Evolutionary conservation across 768 basidiomycete genomes (phyloP), one percentile per base, ranked within the genome.

Genomic region (Leccinum truebloodii): DNA sequence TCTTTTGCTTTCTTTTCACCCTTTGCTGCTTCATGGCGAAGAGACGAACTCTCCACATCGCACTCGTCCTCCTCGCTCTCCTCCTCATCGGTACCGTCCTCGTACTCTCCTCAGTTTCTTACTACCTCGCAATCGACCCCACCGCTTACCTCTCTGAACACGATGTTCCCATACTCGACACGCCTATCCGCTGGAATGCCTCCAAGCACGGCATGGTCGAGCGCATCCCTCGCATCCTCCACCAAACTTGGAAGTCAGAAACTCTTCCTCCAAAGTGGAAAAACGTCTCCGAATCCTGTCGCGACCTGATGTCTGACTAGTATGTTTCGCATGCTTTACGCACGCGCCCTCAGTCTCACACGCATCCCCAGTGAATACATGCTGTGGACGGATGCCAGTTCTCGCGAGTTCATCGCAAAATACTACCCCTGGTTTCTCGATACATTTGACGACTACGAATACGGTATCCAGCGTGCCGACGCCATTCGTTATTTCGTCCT

Each of bases 211-310:
- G 80, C 59, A 78, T 81, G 63, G 77, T 84, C 41, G 91, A 97
- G 70, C 85, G 82, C 65, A 87, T 98, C 39, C 97, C 95, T 3
- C 84, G 93, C 54, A 92, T 99, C 59, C 84, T 99, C 52, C 97
- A 99, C 75, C 96, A 98, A 83, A 98, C 97, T 24, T 99, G 97
- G 97, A 97, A 95, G 80, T 87, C 90, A 10, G 89, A 95, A 57
- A 84, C 83, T 0, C 80, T 99, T 24, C 97, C 97, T 3, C 75
- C 79, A 49, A 82, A 84, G 61, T 99, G 95, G 95, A 83, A 83
- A 62, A 78, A 77, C 44, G 81, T 95, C 50, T 94, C 94, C 28
- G 82, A 92, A 72, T 86, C 80, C 30, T 98, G 97, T 78, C 83
- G 88, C 59, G 86, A 90, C 68, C 87, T 97, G 82, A 95, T 95